A percentile compares a stretch with the other conserved stretches of the same genome.
Conservation (phyloP, 2,329 filamentous ascomycete species). For the Septoria linicola region DNA sequence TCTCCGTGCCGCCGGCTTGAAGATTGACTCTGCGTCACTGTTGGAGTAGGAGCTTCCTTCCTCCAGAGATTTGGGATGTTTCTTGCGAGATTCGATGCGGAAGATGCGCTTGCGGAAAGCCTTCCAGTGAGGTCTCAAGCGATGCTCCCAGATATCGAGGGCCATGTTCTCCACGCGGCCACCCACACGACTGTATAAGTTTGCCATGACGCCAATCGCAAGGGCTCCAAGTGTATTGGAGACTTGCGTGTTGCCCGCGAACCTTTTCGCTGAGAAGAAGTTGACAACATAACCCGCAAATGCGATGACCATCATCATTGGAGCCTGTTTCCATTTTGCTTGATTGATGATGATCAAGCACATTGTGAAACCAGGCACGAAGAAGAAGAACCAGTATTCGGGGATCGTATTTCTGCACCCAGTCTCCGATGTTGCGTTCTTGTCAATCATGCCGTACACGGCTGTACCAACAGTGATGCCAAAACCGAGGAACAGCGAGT, state of each 20-base stretch:
- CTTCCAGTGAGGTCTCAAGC: conserved; percentile 44
- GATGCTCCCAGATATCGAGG: conserved; percentile 55
- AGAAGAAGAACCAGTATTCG: conserved; percentile 63
- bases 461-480: conserved; percentile 54
- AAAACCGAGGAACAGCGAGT: conserved; percentile 53
- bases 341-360: conserved; percentile 79
- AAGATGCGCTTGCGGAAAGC: conserved; percentile 34
- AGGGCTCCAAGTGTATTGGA: conserved; percentile 76
- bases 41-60: conserved; percentile 25
- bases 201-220: conserved; percentile 72
- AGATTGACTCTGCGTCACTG: conserved; percentile 33
- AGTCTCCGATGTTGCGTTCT: conserved; percentile 47
- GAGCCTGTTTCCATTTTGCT: conserved; percentile 74
- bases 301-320: conserved; percentile 72
- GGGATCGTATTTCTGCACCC: conserved; percentile 48
- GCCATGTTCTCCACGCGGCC: conserved; percentile 57
- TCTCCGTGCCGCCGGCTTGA: conserved; percentile 41
- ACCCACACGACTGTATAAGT: conserved; percentile 71
- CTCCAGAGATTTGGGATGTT: conserved; percentile 32
- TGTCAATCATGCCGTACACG: conserved; percentile 50
- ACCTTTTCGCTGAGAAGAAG: conserved; percentile 66
- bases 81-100: conserved; percentile 18
- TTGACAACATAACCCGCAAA: conserved; percentile 73
- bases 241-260: conserved; percentile 69
- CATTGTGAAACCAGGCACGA: conserved; percentile 71